Percentiles rank a stretch among this genome's conserved stretches.
phyloP scores from a whole-genome alignment of 768 basidiomycete species.

The Exidia glandulosa region DNA sequence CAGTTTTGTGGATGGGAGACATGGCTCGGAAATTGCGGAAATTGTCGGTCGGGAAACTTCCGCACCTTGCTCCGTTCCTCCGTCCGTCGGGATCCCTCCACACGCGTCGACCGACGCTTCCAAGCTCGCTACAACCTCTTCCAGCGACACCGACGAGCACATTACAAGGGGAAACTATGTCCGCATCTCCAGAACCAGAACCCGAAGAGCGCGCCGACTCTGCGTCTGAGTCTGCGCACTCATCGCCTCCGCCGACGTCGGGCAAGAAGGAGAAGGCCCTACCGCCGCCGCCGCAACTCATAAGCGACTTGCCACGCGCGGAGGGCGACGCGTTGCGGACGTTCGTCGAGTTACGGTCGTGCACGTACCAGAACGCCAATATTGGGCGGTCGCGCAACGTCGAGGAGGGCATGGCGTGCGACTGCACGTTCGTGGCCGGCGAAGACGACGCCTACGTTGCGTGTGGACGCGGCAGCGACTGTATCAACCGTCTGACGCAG shows the following conservation, averaged over 20 bases:
- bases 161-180: not conserved
- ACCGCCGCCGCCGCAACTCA: slow-evolving; percentile 39
- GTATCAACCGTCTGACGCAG: slow-evolving; percentile 94
- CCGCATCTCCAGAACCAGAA: not conserved
- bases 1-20: too few relatives aligned
- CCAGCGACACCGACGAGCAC: not conserved
- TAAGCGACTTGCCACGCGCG: slow-evolving; percentile 70
- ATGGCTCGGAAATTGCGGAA: too few relatives aligned
- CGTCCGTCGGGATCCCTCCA: too few relatives aligned
- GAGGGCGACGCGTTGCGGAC: slow-evolving; percentile 58
- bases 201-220: not conserved
- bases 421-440: slow-evolving; percentile 74
- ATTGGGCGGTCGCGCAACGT: slow-evolving; percentile 82
- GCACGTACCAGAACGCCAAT: slow-evolving; percentile 79
- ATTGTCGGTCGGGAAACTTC: too few relatives aligned
- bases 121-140: not conserved
- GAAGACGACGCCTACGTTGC: slow-evolving; percentile 50
- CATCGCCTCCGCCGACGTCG: not conserved
- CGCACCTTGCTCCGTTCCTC: too few relatives aligned
- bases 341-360: slow-evolving; percentile 63
- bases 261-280: not conserved
- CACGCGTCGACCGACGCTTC: not conserved
- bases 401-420: slow-evolving; percentile 91
- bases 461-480: slow-evolving; percentile 83
- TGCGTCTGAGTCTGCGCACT: not conserved